Evolutionary conservation across 2,329 filamentous ascomycete genomes (phyloP), one percentile per base, ranked within the genome.

Genomic region (Neurospora crassa): DNA sequence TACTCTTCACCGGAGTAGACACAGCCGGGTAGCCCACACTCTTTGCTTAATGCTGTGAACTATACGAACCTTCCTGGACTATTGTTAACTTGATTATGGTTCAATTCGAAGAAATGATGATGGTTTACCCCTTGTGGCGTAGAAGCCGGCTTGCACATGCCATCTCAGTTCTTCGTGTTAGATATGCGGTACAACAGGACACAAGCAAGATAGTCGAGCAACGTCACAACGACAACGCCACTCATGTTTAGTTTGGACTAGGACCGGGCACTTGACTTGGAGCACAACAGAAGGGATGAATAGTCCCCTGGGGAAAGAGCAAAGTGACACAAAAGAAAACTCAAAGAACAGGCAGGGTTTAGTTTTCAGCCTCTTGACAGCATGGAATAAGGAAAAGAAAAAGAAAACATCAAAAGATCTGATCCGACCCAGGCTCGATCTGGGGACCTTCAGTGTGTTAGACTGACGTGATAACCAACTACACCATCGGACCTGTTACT

Each of bases 381-480:
- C 37, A 40, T 40, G 37, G 37, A 40, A 40, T 0, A 8, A 40
- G 10, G 5, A 40, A 40, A 11, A 40, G 10, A 40, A 10, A 40
- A 40, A 40, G 10, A 40, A 37, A 37, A 40, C 10, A 40, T 10
- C 7, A 2, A 37, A 37, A 8, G 1, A 37, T 37, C 5, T 75
- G 74, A 75, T 75, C 67, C 74, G 72, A 74, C 73, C 74, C 76
- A 74, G 76, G 76, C 69, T 78, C 70, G 77, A 78, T 76, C 77
- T 74, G 76, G 73, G 74, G 76, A 78, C 77, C 77, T 79, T 79
- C 76, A 78, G 76, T 77, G 77, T 79, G 81, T 83, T 83, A 83
- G 80, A 83, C 81, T 82, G 80, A 83, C 79, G 82, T 83, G 82
- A 83, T 83, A 82, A 83, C 81, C 82, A 83, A 83, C 82, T 79